phyloP scores from a whole-genome alignment of 371 early-diverging fungal genomes.

The Batkoa obscura region DNA sequence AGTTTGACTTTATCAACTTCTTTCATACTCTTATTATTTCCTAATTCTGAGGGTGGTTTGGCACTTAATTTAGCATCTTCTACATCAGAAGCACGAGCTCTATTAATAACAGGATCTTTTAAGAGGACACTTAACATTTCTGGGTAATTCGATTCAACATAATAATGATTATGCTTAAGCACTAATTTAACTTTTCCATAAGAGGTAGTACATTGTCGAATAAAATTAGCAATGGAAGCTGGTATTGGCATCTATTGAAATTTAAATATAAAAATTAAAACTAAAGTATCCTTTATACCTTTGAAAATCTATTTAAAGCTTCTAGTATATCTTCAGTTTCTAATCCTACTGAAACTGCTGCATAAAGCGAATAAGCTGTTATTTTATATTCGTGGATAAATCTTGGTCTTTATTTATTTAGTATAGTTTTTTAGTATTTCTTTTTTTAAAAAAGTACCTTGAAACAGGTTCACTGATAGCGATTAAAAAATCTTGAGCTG shows the following conservation, averaged over 20 bases:
- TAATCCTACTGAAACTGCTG: constrained; percentile 97
- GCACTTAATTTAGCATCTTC: not conserved
- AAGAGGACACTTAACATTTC: constrained; percentile 69
- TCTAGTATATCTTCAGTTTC: constrained; percentile 91
- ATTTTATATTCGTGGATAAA: constrained; percentile 97
- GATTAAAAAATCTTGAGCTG: constrained; percentile 96
- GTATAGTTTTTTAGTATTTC: not conserved
- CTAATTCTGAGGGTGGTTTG: not conserved
- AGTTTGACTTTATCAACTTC: not conserved
- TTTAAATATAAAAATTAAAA: not conserved
- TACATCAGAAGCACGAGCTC: constrained; percentile 17
- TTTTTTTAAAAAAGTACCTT: constrained; percentile 21
- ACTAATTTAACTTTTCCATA: constrained; percentile 98
- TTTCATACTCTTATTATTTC: not conserved
- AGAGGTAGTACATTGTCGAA: constrained; percentile 76
- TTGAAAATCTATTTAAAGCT: constrained; percentile 81
- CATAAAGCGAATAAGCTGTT: constrained; percentile 96
- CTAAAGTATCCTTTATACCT: constrained; percentile 37
- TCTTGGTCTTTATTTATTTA: constrained; percentile 44
- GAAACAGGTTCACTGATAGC: constrained; percentile 98
- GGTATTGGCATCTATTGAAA: constrained; percentile 47
- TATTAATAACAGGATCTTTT: constrained; percentile 56
- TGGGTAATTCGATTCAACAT: constrained; percentile 76
- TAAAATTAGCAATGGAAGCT: constrained; percentile 60
- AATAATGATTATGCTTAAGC: constrained; percentile 84